Evolutionary conservation across 108 stramenopile species (phyloP).

Genomic region (Fistulifera pelliculosa): DNA sequence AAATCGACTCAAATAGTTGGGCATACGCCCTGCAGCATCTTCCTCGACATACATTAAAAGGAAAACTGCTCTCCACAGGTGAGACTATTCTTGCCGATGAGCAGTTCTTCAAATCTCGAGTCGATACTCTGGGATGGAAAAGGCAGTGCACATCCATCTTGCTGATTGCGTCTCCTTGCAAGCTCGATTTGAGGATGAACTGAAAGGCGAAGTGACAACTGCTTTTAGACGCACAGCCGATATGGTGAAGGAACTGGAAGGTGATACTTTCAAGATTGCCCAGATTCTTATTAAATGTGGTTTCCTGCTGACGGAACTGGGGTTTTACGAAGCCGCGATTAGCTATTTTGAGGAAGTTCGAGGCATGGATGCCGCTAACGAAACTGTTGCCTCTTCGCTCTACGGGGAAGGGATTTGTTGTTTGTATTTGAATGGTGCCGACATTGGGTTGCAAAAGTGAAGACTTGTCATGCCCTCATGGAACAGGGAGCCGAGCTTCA

Average conservation of each 20-base stretch:
- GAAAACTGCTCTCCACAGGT: conserved; percentile 28
- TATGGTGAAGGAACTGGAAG: conserved; percentile 3
- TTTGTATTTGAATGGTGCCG: conserved; percentile 22
- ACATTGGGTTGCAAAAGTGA: conserved; percentile 28
- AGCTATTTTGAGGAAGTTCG: conserved; percentile 31
- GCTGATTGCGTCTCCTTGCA: conserved; percentile 16
- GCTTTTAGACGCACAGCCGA: conserved; percentile 3
- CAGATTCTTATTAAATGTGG: conserved; percentile 29
- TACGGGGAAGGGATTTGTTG: conserved; percentile 27
- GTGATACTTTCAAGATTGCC: background rate
- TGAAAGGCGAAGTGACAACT: background rate
- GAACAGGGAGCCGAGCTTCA: conserved; percentile 9
- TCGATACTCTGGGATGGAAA: conserved; percentile 33
- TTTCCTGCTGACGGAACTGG: conserved; percentile 29
- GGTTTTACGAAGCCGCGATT: conserved; percentile 26
- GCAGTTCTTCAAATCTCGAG: conserved; percentile 36
- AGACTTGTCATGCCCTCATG: conserved; percentile 18
- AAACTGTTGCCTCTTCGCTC: conserved; percentile 28
- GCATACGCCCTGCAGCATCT: conserved; percentile 35
- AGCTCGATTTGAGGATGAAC: background rate
- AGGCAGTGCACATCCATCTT: conserved; percentile 32
- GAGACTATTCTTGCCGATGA: conserved; percentile 33
- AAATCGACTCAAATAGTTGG: background rate
- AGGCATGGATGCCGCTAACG: conserved; percentile 20
- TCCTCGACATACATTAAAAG: conserved; percentile 38